Evolutionary conservation across 345 rosid species (phyloP), one percentile per base, ranked within the genome.

Genomic region (Jatropha curcas): DNA sequence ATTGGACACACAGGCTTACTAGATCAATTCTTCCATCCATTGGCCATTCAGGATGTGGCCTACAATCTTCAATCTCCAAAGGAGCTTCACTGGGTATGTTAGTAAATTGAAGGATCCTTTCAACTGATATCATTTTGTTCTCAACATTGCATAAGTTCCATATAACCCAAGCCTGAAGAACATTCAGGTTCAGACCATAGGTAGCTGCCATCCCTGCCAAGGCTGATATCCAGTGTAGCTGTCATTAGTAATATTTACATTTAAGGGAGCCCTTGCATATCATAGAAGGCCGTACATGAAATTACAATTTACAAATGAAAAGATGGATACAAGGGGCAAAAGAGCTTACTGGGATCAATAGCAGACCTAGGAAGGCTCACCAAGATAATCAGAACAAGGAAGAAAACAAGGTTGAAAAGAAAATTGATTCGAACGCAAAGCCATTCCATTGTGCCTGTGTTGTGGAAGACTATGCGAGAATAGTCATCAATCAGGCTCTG

Each of bases 361-460:
- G 83, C 77, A 43, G 91, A 89, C 74, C 81, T 59, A 10, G 98
- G 96, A 66, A 89, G 71, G 81, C 76, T 86, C 74, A 92, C 91
- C 86, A 92, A 83, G 83, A 92, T 85, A 65, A 84, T 68, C 69
- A 92, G 84, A 34, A 87, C 93, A 69, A 92, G 67, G 71, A 89
- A 93, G 85, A 92, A 94, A 43, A 84, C 93, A n/a, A 83, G 77
- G 75, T 92, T 86, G 84, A 90, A 89, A 37, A 92, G 89, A 62
- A 90, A 90, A 85, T 94, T 92, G 74, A 89, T 85, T 55, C 98
- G 87, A 75, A 90, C 74, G 53, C 90, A 82, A 59, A 94, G 79
- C 98, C 98, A 94, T 77, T 92, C 98, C 93, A 89, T 92, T 22
- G 97, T 83, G 65, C 88, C 85, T 28, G 77, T 79, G 82, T 89